Conservation (phyloP, 73 alveolate species). For the Paraurostyla sp. region DNA sequence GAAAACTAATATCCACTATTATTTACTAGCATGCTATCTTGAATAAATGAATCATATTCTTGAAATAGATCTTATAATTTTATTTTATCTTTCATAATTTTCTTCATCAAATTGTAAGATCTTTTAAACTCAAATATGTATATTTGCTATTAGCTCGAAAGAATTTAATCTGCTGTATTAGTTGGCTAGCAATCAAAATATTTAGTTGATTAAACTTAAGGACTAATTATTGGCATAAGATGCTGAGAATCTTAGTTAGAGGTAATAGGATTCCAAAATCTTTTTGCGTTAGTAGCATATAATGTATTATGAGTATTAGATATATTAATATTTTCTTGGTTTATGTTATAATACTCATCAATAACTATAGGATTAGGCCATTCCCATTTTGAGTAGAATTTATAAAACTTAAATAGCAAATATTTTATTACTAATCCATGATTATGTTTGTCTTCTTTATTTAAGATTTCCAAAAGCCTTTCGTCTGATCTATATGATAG, state of each 20-base stretch:
- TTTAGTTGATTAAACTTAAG: not conserved
- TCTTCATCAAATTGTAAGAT: not conserved
- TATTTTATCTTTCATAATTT: not conserved
- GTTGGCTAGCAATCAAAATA: not conserved
- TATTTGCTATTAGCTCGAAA: not conserved
- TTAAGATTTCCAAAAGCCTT: not conserved
- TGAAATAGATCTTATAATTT: not conserved
- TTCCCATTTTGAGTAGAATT: conserved; percentile 24
- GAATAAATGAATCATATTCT: not conserved
- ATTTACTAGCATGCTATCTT: not conserved
- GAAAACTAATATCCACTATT: not conserved
- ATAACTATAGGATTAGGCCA: conserved; percentile 37
- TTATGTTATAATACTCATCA: not conserved
- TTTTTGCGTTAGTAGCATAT: not conserved
- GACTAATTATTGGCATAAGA: conserved; percentile 16
- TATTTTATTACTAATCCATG: not conserved
- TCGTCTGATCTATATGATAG: not conserved
- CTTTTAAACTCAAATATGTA: conserved; percentile 23
- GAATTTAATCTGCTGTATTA: conserved; percentile 18
- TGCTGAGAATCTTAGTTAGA: conserved; percentile 11
- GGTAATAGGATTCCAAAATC: conserved; percentile 29
- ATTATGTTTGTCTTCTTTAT: not conserved
- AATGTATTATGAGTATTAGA: not conserved
- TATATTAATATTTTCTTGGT: not conserved
- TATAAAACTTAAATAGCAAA: conserved; percentile 3